These are phyloP conservation scores for Boletus semigastroideus DNA, from an alignment of 1,284 basidiomycete species.

Conservation along the genomic window DNA sequence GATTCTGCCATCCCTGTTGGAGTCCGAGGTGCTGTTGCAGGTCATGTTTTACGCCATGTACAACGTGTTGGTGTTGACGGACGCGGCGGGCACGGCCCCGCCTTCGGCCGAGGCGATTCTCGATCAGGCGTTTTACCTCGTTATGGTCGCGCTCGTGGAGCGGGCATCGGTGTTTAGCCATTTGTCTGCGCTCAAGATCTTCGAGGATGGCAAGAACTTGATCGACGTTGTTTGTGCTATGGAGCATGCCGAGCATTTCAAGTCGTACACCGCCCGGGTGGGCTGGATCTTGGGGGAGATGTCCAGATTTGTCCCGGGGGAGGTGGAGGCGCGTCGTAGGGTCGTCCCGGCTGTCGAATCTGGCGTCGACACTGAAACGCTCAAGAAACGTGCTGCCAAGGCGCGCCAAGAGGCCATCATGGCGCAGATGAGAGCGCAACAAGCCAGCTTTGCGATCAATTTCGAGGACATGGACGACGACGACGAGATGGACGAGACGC, in stretches of 20 bases:
- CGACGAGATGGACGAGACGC: conserved; percentile 51
- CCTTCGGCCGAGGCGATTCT: conserved; percentile 84
- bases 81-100: conserved; percentile 54
- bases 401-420: conserved; percentile 87
- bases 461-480: conserved; percentile 61
- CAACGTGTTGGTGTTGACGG: conserved; percentile 65
- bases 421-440: conserved; percentile 90
- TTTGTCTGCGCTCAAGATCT: conserved; percentile 52
- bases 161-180: conserved; percentile 62
- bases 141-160: conserved; percentile 81
- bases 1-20: conserved; percentile 57
- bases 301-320: conserved; percentile 49
- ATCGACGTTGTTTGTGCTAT: conserved; percentile 73
- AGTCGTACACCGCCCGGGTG: conserved; percentile 66
- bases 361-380: conserved; percentile 58
- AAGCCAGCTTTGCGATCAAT: conserved; percentile 80
- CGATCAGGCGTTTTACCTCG: conserved; percentile 84
- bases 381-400: conserved; percentile 79
- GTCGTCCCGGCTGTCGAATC: conserved; percentile 40
- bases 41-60: conserved; percentile 76
- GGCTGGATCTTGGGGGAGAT: conserved; percentile 75
- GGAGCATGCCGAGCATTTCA: conserved; percentile 74
- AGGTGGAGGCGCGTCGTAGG: conserved; percentile 52
- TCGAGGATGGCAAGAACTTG: conserved; percentile 62
- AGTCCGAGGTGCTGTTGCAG: conserved; percentile 68